Base-by-base conservation (phyloP, 495 filamentous ascomycete genomes). In the Aspergillus kassunensis region DNA sequence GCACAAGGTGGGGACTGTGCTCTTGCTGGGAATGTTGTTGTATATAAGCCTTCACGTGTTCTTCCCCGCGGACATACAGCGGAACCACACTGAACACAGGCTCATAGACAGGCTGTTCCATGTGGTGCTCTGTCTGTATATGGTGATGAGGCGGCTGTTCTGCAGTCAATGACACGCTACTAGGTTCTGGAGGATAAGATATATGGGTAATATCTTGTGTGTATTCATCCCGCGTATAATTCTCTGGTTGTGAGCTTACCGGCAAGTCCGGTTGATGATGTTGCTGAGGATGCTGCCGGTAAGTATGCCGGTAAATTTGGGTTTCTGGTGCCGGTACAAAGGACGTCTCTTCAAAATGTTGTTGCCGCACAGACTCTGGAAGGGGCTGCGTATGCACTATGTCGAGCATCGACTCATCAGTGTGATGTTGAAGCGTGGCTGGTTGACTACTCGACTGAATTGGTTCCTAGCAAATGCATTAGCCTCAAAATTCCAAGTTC, bases 41-140 rank as follows among this genome's bases (percentile, higher is more conserved):
- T 40, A 73, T 57, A 44, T 67, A 74, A 0, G 68, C 61, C 27
- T 63, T 67, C 13, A 71, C 56, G 46, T 73, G 63, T 47, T 76
- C 72, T 58, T 74, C 71, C 41, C 71, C 73, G 15, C 67, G 68
- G n/a, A 76, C 73, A 50, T 74, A 76, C 25, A 68, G 70, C 7
- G 73, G 71, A 16, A 76, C 73, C 19, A 60, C 66, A 47, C 71
- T 76, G 23, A 64, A 37, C 3, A 72, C 41, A 6, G 69, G 66
- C 2, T 42, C 42, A 36, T 46, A 57, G 6, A 43, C 36, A 34
- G 29, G 36, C 27, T 51, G 31, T 34, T 39, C 24, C 7, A 20
- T 31, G 19, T 55, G 49, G 6, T 42, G 34, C 18, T 55, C 56
- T 15, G 41, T 45, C 4, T 27, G 31, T n/a, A n/a, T n/a, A 30